Base-by-base conservation (phyloP, 257 asterid species). In the Salvia rosmarinus region DNA sequence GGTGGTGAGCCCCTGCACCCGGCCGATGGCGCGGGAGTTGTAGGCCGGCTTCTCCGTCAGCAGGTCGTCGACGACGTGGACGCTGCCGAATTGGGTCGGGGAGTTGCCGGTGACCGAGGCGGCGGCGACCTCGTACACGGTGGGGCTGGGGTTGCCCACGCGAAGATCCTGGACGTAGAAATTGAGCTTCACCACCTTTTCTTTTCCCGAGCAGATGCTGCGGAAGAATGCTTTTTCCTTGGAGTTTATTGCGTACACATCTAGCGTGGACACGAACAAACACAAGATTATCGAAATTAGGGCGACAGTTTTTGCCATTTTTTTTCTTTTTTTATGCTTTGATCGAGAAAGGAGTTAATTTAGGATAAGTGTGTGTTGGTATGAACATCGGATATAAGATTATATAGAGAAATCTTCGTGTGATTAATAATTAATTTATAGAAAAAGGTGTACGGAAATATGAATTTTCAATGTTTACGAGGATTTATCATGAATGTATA, bases 1-100 rank as follows among this genome's bases (percentile, higher is more conserved):
- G 35, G 66, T 81, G 13, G 74, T 63, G 8, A 86, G 39, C 43
- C 92, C 92, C 55, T 81, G 86, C 16, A 83, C 83, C 42, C 89
- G 81, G 34, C 92, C 92, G 16, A 54, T 13, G 2, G 25, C 2
- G 44, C 5, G 14, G 3, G 88, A 84, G 51, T 44, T 32, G 9
- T 3, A 5, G 0, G 72, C 82, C 0, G 88, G 86, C 67, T 23
- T 75, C 0, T 67, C 73, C 0, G 88, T 84, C 4, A 84, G 21
- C 9, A 67, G 75, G 37, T 76, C 84, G 23, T 84, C 88, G 19
- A 81, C 4, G 43, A 71, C 88, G 0, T 68, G 19, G 14, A 84
- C 73, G 17, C 50, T 72, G 5, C 86, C 88, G 32, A 84, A 84
- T 2, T 14, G 0, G 0, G 82, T 61, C 1, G 55, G 4, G 1